Evolutionary conservation across 2,329 filamentous ascomycete genomes (phyloP), one percentile per base, ranked within the genome.

Genomic region (Ceratocystis eucalypticola): DNA sequence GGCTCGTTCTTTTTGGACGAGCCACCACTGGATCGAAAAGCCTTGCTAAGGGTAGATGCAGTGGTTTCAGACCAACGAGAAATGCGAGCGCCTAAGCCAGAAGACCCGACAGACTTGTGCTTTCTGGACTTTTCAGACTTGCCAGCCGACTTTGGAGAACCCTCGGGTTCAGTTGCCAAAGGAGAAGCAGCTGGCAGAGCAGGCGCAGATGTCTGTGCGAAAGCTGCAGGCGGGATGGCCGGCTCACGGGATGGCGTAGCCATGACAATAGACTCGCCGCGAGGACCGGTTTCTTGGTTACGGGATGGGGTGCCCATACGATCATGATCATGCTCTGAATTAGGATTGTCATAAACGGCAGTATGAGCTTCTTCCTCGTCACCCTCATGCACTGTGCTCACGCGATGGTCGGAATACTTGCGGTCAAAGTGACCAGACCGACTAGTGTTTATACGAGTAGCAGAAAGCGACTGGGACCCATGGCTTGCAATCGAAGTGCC

Each of bases 41-140:
- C 88, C 71, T 88, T 88, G 57, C 89, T 87, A 55, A 91, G 85
- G 68, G 91, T 96, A 0, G 91, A 96, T 3, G 92, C 84, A 0
- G 94, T 99, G 1, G 93, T 97, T 77, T 95, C 94, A 0, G 93
- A 97, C 94, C 94, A 99, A 55, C 94, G 85, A 5, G 94, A 97
- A 69, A 96, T 92, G 78, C 96, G 96, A 28, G 92, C 91, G 69
- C 96, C 88, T 80, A 84, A 86, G 64, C 83, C 80, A 0, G 89
- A 90, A 0, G 91, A 94, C 67, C 86, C 85, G 73, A 84, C 88
- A 0, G 90, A 93, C 74, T 96, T 96, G 77, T 95, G 89, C 77
- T 96, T 96, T 75, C 88, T 89, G 69, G 84, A 83, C 76, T 89
- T 91, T 5, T 90, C 87, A 1, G 83, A 85, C 70, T 80, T 81